phyloP scores from a whole-genome alignment of 2,329 filamentous ascomycete species.

The Verticillium zaregamsianum region DNA sequence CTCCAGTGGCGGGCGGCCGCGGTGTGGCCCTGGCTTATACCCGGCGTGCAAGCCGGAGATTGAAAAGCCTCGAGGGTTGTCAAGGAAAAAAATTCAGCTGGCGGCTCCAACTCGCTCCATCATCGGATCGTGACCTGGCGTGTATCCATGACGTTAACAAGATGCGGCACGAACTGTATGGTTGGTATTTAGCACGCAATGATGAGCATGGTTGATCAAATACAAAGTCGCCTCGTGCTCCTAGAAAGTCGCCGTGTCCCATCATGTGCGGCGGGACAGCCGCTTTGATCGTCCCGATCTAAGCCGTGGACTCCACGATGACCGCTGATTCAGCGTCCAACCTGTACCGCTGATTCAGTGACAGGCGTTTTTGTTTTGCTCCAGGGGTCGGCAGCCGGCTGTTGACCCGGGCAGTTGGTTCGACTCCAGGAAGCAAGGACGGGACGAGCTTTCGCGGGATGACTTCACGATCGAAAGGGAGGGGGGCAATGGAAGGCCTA shows the following conservation, averaged over 20 bases:
- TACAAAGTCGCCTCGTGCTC: too few relatives aligned
- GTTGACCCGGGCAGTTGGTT: background rate
- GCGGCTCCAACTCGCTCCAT: too few relatives aligned
- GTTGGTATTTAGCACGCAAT: background rate
- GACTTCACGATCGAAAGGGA: background rate
- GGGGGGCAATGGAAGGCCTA: background rate
- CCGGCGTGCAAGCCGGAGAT: background rate
- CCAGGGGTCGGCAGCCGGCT: background rate
- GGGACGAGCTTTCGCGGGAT: background rate
- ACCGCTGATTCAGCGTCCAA: too few relatives aligned
- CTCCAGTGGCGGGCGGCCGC: background rate
- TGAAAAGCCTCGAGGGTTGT: background rate
- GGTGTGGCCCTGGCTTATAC: background rate
- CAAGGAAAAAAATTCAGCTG: too few relatives aligned
- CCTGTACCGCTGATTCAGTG: too few relatives aligned
- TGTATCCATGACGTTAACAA: background rate
- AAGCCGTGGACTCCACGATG: too few relatives aligned
- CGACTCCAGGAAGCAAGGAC: background rate
- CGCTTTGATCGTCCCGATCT: too few relatives aligned
- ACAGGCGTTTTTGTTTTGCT: too few relatives aligned
- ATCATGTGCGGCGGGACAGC: too few relatives aligned
- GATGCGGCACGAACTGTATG: too few relatives aligned
- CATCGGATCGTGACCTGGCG: too few relatives aligned
- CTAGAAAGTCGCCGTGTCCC: too few relatives aligned
- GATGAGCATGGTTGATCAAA: background rate